Evolutionary conservation across 257 asterid species (phyloP), one percentile per base, ranked within the genome.

Genomic region (Dorcoceras hygrometricum): DNA sequence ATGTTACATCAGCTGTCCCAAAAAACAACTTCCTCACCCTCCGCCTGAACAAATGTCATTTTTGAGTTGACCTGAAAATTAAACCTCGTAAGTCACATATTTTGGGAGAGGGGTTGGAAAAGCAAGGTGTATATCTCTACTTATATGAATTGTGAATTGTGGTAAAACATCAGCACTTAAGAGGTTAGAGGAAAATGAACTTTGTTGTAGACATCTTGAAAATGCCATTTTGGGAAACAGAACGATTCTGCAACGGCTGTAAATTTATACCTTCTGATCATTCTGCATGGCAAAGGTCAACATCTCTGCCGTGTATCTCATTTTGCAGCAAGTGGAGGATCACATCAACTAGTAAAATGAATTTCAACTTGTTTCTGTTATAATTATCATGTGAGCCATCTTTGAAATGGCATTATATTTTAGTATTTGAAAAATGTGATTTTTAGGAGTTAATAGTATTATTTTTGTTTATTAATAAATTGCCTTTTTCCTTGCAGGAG

Each of bases 401-500:
- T 23, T 58, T 20, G 64, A 39, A 32, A 12, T 63, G 43, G 61
- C 22, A 20, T 19, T 29, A 57, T 36, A 43, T 8, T 59, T 64
- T 67, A 4, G 5, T 54, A 18, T 43, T 18, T 39, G n/a, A 39
- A 39, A 39, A 12, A 1, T 39, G 46, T 39, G n/a, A 9, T 59
- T 23, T 56, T 32, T 63, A 20, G 23, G 65, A 36, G 65, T 58
- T 50, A 12, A 19, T 20, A 18, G 55, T 26, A 36, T 58, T 61
- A 60, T 63, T 36, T 25, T 73, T 23, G 39, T 25, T 59, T 68
- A 66, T 23, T 57, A 64, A 75, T 68, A 63, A 58, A 25, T 53
- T 58, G n/a, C 62, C 60, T 19, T 66, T 73, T 66, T 76, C 31
- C 69, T 57, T 72, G 62, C 67, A 91, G 98, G 98, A 85, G 77